A percentile compares a stretch with the other conserved stretches of the same genome.
phyloP scores from a whole-genome alignment of 345 rosid genomes.

The Adansonia digitata region DNA sequence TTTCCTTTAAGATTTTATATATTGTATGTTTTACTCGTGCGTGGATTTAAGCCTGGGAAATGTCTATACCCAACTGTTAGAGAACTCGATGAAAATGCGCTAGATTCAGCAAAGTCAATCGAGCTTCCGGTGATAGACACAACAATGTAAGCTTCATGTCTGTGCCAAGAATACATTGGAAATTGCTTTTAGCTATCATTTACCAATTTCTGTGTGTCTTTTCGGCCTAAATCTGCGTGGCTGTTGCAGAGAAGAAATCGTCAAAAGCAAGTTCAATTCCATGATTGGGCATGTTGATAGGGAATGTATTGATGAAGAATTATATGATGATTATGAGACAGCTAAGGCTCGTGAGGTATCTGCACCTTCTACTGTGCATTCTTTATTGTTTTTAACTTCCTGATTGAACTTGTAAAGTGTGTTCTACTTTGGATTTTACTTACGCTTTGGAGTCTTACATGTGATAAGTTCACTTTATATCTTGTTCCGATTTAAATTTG shows the following conservation, averaged over 20 bases:
- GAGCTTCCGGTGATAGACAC: constrained; percentile 86
- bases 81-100: constrained; percentile 90
- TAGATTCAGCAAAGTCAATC: constrained; percentile 89
- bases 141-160: constrained; percentile 52
- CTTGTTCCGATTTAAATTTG: neutral
- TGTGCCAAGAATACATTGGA: neutral
- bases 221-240: neutral
- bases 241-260: constrained; percentile 80
- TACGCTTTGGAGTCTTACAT: neutral
- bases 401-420: neutral
- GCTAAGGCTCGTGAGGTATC: constrained; percentile 87
- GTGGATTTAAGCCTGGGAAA: constrained; percentile 77
- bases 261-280: constrained; percentile 76
- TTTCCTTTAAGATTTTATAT: neutral
- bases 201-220: neutral
- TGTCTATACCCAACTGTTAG: constrained; percentile 83
- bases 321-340: constrained; percentile 90
- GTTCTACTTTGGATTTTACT: neutral
- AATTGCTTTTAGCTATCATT: neutral
- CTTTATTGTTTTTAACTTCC: constrained; percentile 13
- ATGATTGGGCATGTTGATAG: constrained; percentile 92
- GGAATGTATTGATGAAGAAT: constrained; percentile 72
- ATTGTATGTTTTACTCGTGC: neutral
- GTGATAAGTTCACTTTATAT: neutral
- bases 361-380: constrained; percentile 10